These are phyloP conservation scores for Serendipita sp. DNA, from an alignment of 1,284 basidiomycete species.

Conservation along the genomic window DNA sequence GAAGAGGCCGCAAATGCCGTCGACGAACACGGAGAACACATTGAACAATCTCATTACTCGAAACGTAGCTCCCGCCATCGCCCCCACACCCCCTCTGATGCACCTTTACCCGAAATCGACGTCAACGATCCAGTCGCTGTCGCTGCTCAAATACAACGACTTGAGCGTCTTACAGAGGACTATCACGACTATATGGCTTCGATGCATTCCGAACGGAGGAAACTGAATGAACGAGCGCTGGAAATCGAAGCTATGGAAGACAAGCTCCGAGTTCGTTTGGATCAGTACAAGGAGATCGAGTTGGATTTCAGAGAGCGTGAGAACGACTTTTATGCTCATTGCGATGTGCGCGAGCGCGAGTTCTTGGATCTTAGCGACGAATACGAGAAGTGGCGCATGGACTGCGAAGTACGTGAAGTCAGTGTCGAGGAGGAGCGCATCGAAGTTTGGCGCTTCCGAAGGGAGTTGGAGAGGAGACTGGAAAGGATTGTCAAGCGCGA, in stretches of 20 bases:
- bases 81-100: background rate
- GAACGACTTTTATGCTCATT: background rate
- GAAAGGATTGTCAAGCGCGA: background rate
- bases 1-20: slow-evolving; percentile 4
- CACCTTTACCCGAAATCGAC: background rate
- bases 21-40: background rate
- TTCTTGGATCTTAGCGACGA: background rate
- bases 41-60: background rate
- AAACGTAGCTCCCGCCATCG: background rate
- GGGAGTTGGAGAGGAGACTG: background rate
- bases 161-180: background rate
- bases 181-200: background rate
- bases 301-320: background rate
- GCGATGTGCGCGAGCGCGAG: background rate
- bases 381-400: background rate
- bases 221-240: background rate
- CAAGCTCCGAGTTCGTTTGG: background rate
- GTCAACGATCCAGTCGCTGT: slow-evolving; percentile 1
- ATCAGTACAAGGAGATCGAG: background rate
- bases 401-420: background rate
- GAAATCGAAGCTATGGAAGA: background rate
- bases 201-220: background rate
- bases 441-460: background rate
- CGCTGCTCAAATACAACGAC: background rate
- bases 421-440: background rate